Base-by-base conservation (phyloP, 345 rosid genomes). In the Durio zibethinus region DNA sequence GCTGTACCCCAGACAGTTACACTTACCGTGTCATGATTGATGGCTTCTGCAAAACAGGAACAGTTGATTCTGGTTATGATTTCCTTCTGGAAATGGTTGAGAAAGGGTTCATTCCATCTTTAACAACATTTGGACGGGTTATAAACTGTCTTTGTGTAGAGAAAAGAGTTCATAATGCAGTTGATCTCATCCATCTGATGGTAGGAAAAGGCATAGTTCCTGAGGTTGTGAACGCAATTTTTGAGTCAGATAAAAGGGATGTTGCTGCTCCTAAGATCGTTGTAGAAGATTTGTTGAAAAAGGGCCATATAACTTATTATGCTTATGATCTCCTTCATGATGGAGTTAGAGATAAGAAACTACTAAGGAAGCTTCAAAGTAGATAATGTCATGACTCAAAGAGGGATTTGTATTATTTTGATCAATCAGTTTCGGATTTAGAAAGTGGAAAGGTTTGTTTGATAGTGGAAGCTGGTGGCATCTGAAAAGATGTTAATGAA, bases 231-330 rank as follows among this genome's bases (percentile, higher is more conserved):
- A 82, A 84, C 80, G 84, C 87, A 14, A 93, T 93, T 78, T 92
- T 88, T 72, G 97, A 93, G 71, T 84, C 90, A 72, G 90, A 90
- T 73, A 95, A 93, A 80, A 93, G 73, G 86, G 90, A 81, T 70
- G 85, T 90, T 72, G 98, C 96, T 21, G 93, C 99, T 56, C 99
- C 97, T 33, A 93, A 95, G 91, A 92, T 93, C 78, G 84, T 92
- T 56, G 88, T 93, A 82, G 99, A 95, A 82, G 92, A 93, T 80
- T 83, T 93, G 82, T 84, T 95, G 91, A 95, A 87, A 87, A 90
- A 88, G 82, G 85, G 93, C 77, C 82, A 85, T 75, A 89, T 95
- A 85, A 93, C 93, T 31, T 93, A 93, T 77, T 90, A 82, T 83
- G 87, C 98, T 4, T 93, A 93, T 10, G 93, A 93, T 80, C 94